These are phyloP conservation scores for Globisporangium recalcitrans DNA, from an alignment of 352 stramenopile species.

Conservation along the genomic window DNA sequence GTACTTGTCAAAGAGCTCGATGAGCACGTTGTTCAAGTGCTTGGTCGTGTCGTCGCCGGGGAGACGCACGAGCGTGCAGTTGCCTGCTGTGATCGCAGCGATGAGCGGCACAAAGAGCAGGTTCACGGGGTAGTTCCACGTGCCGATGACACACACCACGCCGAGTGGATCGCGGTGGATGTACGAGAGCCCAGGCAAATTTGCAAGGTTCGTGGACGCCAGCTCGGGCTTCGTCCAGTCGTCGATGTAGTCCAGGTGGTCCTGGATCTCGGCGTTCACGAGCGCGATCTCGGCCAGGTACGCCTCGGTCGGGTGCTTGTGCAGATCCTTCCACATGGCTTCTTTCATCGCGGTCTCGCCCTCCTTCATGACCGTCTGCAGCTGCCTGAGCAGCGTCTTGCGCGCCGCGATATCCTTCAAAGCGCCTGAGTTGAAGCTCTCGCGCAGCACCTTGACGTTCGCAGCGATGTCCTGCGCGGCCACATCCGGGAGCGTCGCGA, in stretches of 20 bases:
- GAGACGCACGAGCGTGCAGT: conserved; percentile 90
- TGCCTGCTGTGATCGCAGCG: conserved; percentile 84
- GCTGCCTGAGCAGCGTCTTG: conserved; percentile 36
- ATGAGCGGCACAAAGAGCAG: conserved; percentile 75
- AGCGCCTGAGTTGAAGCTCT: conserved; percentile 39
- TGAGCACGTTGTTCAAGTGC: conserved; percentile 50
- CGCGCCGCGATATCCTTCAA: conserved; percentile 41
- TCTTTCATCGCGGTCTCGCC: conserved; percentile 38
- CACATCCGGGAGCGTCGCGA: conserved; percentile 33
- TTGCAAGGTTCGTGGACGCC: conserved; percentile 45
- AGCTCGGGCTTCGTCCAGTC: conserved; percentile 54
- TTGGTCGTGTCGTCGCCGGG: conserved; percentile 83
- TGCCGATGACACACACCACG: conserved; percentile 86
- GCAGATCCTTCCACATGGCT: conserved; percentile 60
- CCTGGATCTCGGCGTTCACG: conserved; percentile 63
- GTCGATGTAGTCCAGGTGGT: conserved; percentile 70
- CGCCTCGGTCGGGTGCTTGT: conserved; percentile 68
- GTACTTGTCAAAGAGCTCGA: conserved; percentile 64
- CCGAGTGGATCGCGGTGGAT: conserved; percentile 70
- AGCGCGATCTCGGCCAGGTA: conserved; percentile 46
- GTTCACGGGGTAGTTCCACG: conserved; percentile 91
- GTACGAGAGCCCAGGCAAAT: conserved; percentile 56
- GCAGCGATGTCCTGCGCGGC: conserved; percentile 41
- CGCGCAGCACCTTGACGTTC: conserved; percentile 45
- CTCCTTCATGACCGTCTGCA: conserved; percentile 49